These are phyloP conservation scores for Lecanicillium sp. DNA, from an alignment of 2,329 filamentous ascomycete genomes.

Conservation along the genomic window DNA sequence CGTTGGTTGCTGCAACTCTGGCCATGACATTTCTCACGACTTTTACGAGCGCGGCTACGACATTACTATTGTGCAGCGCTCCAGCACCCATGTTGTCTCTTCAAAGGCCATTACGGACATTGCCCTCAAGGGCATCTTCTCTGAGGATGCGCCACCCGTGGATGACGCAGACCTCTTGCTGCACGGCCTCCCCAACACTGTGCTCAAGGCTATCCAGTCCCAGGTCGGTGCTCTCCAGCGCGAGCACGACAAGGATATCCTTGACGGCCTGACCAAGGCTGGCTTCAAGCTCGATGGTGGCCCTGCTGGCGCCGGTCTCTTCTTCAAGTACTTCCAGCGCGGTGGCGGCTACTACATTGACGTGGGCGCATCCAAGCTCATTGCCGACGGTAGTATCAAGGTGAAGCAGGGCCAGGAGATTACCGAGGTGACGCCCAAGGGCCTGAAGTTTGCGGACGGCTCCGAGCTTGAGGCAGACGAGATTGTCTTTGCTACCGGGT, in stretches of 20 bases:
- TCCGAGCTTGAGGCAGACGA: slow-evolving; percentile 51
- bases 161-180: slow-evolving; percentile 59
- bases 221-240: slow-evolving; percentile 27
- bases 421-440: slow-evolving; percentile 35
- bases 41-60: slow-evolving; percentile 58
- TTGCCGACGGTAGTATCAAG: slow-evolving; percentile 56
- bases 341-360: slow-evolving; percentile 67
- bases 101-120: slow-evolving; percentile 45
- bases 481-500: slow-evolving; percentile 57
- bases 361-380: slow-evolving; percentile 54
- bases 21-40: slow-evolving; percentile 62
- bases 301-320: slow-evolving; percentile 43
- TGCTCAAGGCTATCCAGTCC: slow-evolving; percentile 53
- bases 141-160: slow-evolving; percentile 46
- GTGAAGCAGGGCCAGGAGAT: slow-evolving; percentile 54
- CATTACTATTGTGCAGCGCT: slow-evolving; percentile 64
- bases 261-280: slow-evolving; percentile 39
- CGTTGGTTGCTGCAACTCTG: slow-evolving; percentile 61
- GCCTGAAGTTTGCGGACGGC: slow-evolving; percentile 45
- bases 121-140: slow-evolving; percentile 41
- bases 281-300: slow-evolving; percentile 52
- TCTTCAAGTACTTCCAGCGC: slow-evolving; percentile 52
- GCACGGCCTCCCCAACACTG: slow-evolving; percentile 48
- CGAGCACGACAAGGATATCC: slow-evolving; percentile 27
- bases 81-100: slow-evolving; percentile 55